These are phyloP conservation scores for Zoysia pacifica DNA, from an alignment of 176 grass and related monocot genomes.

Conservation along the genomic window DNA sequence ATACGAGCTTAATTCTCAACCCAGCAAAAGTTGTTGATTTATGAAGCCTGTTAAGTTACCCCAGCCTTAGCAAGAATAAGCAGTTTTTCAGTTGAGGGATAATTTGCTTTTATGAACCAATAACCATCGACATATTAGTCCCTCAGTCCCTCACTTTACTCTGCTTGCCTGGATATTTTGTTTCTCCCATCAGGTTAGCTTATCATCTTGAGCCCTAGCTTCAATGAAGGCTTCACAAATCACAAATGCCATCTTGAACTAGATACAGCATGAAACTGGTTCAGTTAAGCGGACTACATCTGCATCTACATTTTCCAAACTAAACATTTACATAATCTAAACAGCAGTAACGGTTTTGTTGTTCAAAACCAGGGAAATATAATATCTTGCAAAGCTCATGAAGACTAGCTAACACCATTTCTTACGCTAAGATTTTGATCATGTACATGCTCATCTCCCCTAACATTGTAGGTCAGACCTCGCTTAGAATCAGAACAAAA, in stretches of 20 bases:
- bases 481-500: slow-evolving; percentile 32
- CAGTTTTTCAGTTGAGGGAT: background rate
- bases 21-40: background rate
- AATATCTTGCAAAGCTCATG: background rate
- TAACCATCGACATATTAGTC: background rate
- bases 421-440: slow-evolving; percentile 23
- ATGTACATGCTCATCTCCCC: slow-evolving; percentile 46
- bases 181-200: background rate
- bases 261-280: background rate
- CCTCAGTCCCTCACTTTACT: no score
- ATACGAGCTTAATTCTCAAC: background rate
- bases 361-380: background rate
- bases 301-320: background rate
- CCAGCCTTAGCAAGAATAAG: no score
- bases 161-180: background rate
- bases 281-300: background rate
- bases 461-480: slow-evolving; percentile 25
- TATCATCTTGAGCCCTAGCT: background rate
- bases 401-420: background rate
- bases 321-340: background rate
- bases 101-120: background rate
- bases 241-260: background rate
- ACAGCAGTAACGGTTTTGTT: background rate
- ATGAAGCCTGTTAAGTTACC: background rate
- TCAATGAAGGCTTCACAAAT: background rate